Base-by-base conservation (phyloP, 208 protist genomes). In the Trypanosomatidae sp. region DNA sequence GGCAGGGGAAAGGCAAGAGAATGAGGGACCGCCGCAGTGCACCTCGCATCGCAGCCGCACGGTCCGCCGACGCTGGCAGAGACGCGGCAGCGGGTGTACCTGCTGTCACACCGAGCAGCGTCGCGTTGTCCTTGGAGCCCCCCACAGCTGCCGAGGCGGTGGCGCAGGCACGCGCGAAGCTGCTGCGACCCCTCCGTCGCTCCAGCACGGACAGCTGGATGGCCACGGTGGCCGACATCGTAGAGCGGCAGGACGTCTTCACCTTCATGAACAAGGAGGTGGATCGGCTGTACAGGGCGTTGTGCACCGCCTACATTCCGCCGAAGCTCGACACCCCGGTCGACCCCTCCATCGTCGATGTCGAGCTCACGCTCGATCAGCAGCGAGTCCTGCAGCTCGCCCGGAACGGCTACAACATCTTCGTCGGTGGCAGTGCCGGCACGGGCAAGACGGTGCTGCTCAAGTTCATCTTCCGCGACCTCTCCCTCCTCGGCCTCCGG, bases 401-500 rank as follows among this genome's bases (percentile, higher is more conserved):
- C 0, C 28, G 84, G 75, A 78, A 76, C 5, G 93, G 93, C 17
- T 88, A 88, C 74, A 84, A 78, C 65, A 70, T 96, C 46, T 97
- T 89, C 73, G 82, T 97, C 71, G 94, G 91, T 44, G 94, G 94
- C 46, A 91, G 89, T 62, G 94, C 94, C 13, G 94, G 94, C 8
- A 98, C 94, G 0, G 94, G 94, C 10, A 98, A 98, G 80, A 96
- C 92, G n/a, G 88, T 96, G 30, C 82, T 97, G 62, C 85, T 97
- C 36, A 93, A 93, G 65, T 75, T 59, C n/a, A 89, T 97, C 46
- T 91, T 89, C 76, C 77, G 84, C 36, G 65, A 85, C 13, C 75
- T 97, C 12, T 76, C 74, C 0, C 77, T 83, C 58, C 44, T 76
- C 33, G 91, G 90, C 12, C 82, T 96, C 72, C 84, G 84, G 15